Conservation (phyloP, 2,329 filamentous ascomycete genomes). For the Xylariaceae sp. region DNA sequence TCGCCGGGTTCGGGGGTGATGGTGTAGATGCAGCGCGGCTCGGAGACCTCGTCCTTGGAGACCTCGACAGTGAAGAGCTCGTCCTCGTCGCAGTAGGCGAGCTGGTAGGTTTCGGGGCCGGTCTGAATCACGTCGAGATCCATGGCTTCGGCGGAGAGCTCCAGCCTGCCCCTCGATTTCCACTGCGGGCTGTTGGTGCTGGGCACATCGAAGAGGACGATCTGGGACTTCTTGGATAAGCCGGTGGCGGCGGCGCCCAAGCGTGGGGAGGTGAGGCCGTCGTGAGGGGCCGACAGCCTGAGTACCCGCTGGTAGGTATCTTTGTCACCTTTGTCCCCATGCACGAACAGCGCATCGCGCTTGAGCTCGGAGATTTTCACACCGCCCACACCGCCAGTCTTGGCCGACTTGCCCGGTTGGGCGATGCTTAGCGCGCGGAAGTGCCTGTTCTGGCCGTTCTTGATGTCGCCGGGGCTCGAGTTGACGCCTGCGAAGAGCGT, state of each 20-base stretch:
- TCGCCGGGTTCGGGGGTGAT: slow-evolving; percentile 46
- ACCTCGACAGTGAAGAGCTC: slow-evolving; percentile 65
- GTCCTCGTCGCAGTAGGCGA: slow-evolving; percentile 76
- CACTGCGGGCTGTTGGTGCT: slow-evolving; percentile 49
- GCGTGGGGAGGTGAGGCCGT: slow-evolving; percentile 47
- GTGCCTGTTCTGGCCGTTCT: slow-evolving; percentile 77
- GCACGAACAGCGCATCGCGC: slow-evolving; percentile 50
- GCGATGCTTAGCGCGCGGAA: slow-evolving; percentile 70
- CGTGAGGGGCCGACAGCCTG: slow-evolving; percentile 48
- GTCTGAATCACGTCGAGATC: slow-evolving; percentile 68
- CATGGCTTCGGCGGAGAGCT: slow-evolving; percentile 55
- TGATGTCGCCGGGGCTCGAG: slow-evolving; percentile 67
- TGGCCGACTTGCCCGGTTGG: slow-evolving; percentile 28
- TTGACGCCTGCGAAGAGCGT: slow-evolving; percentile 77
- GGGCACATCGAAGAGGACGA: slow-evolving; percentile 73
- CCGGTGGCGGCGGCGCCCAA: slow-evolving; percentile 78
- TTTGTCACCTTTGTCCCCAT: slow-evolving; percentile 48
- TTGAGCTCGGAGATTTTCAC: slow-evolving; percentile 49
- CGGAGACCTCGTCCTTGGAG: slow-evolving; percentile 38
- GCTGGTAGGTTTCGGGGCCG: slow-evolving; percentile 58
- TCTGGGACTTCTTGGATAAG: slow-evolving; percentile 69
- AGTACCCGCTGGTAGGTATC: slow-evolving; percentile 57
- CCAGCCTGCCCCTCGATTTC: slow-evolving; percentile 46
- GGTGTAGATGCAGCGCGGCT: slow-evolving; percentile 53
- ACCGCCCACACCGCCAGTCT: slow-evolving; percentile 37